These are phyloP conservation scores for Coprinopsis strossmayeri DNA, from an alignment of 768 basidiomycete species.

Conservation along the genomic window DNA sequence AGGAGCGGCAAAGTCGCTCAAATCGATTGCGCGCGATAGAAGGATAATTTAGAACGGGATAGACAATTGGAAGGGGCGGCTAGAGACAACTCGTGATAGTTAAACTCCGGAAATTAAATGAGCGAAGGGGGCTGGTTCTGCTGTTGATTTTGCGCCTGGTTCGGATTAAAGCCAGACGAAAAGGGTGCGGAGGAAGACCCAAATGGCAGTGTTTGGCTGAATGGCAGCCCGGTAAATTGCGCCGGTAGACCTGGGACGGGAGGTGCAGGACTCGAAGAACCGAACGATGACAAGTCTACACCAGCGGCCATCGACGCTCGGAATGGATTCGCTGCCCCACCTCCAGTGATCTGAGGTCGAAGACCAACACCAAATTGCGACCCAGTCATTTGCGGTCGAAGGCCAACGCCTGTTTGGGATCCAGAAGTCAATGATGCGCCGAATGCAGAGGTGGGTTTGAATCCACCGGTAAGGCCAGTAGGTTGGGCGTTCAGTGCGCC, in stretches of 20 bases:
- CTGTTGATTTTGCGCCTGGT: neutral
- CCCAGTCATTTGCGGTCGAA: conserved; percentile 63
- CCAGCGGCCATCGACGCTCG: conserved; percentile 46
- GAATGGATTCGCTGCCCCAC: conserved; percentile 58
- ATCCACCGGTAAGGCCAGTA: conserved; percentile 39
- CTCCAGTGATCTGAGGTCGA: conserved; percentile 60
- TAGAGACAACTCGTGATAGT: too few relatives aligned
- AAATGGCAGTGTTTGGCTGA: neutral
- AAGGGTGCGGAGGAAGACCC: neutral
- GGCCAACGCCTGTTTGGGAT: conserved; percentile 30
- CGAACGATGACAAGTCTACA: neutral
- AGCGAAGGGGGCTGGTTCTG: neutral
- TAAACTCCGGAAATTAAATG: too few relatives aligned
- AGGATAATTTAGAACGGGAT: too few relatives aligned
- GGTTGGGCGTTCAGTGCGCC: conserved; percentile 31
- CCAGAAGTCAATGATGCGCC: conserved; percentile 16
- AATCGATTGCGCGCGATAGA: too few relatives aligned
- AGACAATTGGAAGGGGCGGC: too few relatives aligned
- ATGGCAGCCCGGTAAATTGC: neutral
- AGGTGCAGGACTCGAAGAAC: neutral
- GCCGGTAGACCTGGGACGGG: neutral
- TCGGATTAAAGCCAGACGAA: neutral
- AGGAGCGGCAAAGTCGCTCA: too few relatives aligned
- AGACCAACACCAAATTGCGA: conserved; percentile 39
- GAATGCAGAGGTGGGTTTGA: conserved; percentile 17